Percentiles rank a stretch among this genome's conserved stretches.
These are phyloP conservation scores for Penicillium polonicum DNA, from an alignment of 2,329 filamentous ascomycete species.

Conservation along the genomic window DNA sequence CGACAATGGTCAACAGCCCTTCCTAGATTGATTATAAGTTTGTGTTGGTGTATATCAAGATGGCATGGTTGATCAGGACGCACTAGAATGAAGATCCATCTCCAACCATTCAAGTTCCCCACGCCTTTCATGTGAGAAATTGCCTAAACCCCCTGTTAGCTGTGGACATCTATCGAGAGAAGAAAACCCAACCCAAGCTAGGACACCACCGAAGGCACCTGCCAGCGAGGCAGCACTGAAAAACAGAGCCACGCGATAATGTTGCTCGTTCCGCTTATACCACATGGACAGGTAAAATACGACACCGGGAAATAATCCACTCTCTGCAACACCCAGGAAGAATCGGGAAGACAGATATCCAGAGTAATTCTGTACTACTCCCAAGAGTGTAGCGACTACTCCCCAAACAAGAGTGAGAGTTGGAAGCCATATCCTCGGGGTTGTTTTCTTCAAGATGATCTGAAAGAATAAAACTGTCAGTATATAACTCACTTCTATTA, in stretches of 20 bases:
- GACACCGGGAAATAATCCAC: constrained; percentile 55
- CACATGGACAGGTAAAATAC: constrained; percentile 62
- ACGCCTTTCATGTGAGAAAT: constrained; percentile 51
- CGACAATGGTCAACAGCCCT: constrained; percentile 67
- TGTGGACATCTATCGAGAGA: neutral
- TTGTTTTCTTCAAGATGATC: constrained; percentile 40
- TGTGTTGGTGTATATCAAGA: neutral
- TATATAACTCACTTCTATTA: neutral
- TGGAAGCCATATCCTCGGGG: constrained; percentile 41
- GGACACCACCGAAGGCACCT: constrained; percentile 60
- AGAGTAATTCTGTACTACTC: constrained; percentile 49
- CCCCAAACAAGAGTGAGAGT: constrained; percentile 50
- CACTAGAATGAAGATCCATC: constrained; percentile 64
- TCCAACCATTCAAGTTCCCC: constrained; percentile 55
- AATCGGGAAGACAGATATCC: constrained; percentile 51
- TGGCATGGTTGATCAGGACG: neutral
- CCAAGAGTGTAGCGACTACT: constrained; percentile 51
- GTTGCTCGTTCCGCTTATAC: constrained; percentile 49
- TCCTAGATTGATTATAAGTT: constrained; percentile 46
- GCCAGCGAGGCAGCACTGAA: constrained; percentile 59
- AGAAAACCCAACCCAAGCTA: constrained; percentile 48
- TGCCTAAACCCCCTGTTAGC: constrained; percentile 33
- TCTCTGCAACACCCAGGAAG: constrained; percentile 54
- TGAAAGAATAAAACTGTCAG: neutral
- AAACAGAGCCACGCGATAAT: constrained; percentile 49